Percentiles rank a stretch among this genome's conserved stretches.
Conservation (phyloP, 2,329 filamentous ascomycete species). For the Paraphaeosphaeria sporulosa region DNA sequence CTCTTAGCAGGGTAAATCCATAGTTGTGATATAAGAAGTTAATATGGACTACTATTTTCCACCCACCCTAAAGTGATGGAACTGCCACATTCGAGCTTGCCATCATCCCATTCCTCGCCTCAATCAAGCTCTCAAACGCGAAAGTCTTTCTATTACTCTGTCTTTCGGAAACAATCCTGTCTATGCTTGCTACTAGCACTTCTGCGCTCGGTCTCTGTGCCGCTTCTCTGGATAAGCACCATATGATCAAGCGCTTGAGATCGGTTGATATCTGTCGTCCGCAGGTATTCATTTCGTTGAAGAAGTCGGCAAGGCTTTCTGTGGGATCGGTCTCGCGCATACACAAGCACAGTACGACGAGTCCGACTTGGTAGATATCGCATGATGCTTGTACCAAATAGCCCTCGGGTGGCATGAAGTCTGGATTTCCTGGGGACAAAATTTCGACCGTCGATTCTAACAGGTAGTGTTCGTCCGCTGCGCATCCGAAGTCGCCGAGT, state of each 20-base stretch:
- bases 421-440: neutral
- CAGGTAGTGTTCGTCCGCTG: neutral
- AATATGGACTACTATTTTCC: neutral
- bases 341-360: conserved; percentile 8
- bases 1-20: too few species aligned
- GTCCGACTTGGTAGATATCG: conserved; percentile 11
- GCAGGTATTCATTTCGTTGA: neutral
- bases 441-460: neutral
- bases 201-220: neutral
- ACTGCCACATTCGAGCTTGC: too few species aligned
- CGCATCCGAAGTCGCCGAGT: conserved; percentile 10
- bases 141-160: neutral
- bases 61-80: neutral
- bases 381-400: neutral
- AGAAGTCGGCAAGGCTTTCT: conserved; percentile 2
- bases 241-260: neutral
- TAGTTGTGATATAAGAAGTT: too few species aligned
- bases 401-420: conserved; percentile 7
- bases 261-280: neutral
- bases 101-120: neutral
- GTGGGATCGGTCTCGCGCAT: conserved; percentile 1
- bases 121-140: neutral
- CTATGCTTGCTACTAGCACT: neutral
- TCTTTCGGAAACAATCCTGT: neutral
- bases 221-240: neutral